Percentiles rank a stretch among this genome's conserved stretches.
These are phyloP conservation scores for Spirogloea muscicola DNA, from an alignment of 139 green algal genomes.

Conservation along the genomic window DNA sequence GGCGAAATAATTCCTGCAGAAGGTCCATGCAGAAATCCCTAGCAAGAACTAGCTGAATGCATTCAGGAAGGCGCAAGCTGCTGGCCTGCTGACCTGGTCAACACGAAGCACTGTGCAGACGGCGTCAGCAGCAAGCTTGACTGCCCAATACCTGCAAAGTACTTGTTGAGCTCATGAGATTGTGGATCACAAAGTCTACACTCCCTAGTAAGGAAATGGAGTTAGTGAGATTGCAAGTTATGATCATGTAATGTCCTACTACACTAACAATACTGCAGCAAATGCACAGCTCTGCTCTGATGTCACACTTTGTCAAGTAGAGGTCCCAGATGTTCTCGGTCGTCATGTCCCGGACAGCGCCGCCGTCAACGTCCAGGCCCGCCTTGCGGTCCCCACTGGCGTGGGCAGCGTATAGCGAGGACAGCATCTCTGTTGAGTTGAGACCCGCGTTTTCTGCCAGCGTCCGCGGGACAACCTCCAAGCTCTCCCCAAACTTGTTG, in stretches of 20 bases:
- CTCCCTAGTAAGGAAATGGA: too few relatives aligned
- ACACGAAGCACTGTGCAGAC: slow-evolving; percentile 90
- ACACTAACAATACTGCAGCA: background rate
- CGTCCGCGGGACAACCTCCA: slow-evolving; percentile 89
- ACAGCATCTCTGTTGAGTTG: slow-evolving; percentile 71
- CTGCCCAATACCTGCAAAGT: slow-evolving; percentile 90
- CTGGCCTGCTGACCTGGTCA: slow-evolving; percentile 76
- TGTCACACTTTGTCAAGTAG: slow-evolving; percentile 43
- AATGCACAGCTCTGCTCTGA: background rate
- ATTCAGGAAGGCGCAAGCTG: background rate
- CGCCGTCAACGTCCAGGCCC: slow-evolving; percentile 84
- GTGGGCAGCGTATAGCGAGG: slow-evolving; percentile 80
- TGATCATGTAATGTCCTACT: background rate
- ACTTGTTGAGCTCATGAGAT: too few relatives aligned
- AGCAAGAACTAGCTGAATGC: background rate
- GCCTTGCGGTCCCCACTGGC: slow-evolving; percentile 59
- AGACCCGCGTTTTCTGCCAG: slow-evolving; percentile 87
- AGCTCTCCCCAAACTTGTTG: slow-evolving; percentile 81
- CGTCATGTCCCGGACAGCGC: slow-evolving; percentile 64
- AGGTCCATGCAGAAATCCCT: background rate
- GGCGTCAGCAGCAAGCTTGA: slow-evolving; percentile 88
- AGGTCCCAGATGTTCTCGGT: slow-evolving; percentile 52
- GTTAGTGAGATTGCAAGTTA: too few relatives aligned
- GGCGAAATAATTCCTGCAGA: background rate
- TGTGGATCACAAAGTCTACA: too few relatives aligned